phyloP scores from a whole-genome alignment of 768 basidiomycete genomes.

The Naganishia kalamii region DNA sequence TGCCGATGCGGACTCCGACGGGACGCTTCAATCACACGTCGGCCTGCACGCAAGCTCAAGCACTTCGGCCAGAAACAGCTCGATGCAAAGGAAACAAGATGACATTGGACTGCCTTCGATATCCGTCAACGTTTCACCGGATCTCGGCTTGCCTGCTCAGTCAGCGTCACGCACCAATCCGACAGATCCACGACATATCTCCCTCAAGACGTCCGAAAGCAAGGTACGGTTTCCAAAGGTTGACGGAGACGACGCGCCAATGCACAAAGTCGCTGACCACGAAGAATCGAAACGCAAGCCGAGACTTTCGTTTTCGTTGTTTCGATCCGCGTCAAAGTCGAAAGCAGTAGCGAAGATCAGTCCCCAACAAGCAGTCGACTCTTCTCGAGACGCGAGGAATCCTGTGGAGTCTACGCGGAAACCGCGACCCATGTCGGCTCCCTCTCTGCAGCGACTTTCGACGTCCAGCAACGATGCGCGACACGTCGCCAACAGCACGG shows the following conservation, averaged over 20 bases:
- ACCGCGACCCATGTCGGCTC: background rate
- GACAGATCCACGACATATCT: background rate
- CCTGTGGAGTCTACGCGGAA: background rate
- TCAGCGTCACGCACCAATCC: background rate
- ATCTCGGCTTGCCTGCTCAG: background rate
- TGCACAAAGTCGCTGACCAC: background rate
- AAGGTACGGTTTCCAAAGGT: background rate
- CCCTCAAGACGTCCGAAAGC: background rate
- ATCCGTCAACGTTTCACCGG: background rate
- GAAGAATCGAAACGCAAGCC: background rate
- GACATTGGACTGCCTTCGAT: background rate
- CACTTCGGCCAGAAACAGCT: background rate
- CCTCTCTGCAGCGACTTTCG: background rate
- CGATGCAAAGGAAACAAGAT: background rate
- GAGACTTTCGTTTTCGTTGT: background rate
- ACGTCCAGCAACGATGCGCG: background rate
- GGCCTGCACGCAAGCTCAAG: background rate
- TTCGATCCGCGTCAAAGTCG: conserved; percentile 4
- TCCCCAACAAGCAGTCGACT: background rate
- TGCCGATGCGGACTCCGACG: background rate
- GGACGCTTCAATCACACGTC: background rate
- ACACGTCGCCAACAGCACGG: too few species aligned
- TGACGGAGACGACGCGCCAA: background rate
- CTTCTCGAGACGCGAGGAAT: background rate
- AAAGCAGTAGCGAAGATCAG: background rate